phyloP scores from a whole-genome alignment of 352 stramenopile genomes.

The Globisporangium apiculatum region DNA sequence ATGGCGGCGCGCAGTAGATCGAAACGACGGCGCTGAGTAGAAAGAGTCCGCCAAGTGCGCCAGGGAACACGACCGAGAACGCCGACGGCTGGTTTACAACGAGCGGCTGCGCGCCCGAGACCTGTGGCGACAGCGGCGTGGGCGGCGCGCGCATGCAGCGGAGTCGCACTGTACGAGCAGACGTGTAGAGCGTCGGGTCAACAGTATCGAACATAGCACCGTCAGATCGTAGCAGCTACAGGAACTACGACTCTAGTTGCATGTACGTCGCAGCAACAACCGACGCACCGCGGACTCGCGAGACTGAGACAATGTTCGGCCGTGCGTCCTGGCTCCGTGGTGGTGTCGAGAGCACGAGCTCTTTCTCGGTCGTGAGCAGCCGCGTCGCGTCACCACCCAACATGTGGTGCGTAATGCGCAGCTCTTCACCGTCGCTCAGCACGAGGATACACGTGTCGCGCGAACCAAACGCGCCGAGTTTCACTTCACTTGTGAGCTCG shows the following conservation, averaged over 20 bases:
- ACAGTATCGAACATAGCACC: too few relatives aligned
- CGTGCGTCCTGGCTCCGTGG: constrained; percentile 34
- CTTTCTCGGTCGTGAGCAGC: constrained; percentile 38
- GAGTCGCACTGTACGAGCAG: constrained; percentile 33
- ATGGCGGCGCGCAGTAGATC: constrained; percentile 61
- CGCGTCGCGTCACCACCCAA: constrained; percentile 30
- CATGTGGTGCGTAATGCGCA: constrained; percentile 46
- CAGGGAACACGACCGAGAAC: constrained; percentile 62
- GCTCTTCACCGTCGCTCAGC: constrained; percentile 66
- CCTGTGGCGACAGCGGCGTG: constrained; percentile 29
- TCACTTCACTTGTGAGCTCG: constrained; percentile 40
- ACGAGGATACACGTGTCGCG: constrained; percentile 65
- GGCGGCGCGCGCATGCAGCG: constrained; percentile 32
- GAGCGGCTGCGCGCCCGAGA: constrained; percentile 30
- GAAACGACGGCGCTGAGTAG: constrained; percentile 70
- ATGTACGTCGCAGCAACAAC: too few relatives aligned
- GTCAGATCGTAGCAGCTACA: too few relatives aligned
- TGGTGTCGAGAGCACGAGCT: constrained; percentile 49
- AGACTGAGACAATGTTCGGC: constrained; percentile 46
- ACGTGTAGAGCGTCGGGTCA: too few relatives aligned
- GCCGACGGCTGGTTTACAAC: constrained; percentile 36
- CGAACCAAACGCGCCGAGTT: constrained; percentile 39
- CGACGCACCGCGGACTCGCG: constrained; percentile 45
- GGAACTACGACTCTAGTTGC: too few relatives aligned
- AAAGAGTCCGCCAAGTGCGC: constrained; percentile 60